Conservation (phyloP, 2,329 filamentous ascomycete genomes). For the Biscogniauxia sp. region DNA sequence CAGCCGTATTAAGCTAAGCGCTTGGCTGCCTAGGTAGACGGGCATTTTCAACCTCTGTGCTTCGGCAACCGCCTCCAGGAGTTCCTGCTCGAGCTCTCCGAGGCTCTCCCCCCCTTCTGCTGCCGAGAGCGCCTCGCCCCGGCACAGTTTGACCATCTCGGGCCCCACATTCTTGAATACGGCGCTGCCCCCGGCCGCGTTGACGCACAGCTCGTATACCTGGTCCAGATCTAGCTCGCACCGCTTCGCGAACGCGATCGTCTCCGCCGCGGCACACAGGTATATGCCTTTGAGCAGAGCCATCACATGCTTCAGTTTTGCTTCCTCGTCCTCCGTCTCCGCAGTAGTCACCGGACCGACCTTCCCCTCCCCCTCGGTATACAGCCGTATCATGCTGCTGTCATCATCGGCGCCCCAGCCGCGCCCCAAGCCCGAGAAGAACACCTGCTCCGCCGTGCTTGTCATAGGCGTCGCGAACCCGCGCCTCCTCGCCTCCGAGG, state of each 20-base stretch:
- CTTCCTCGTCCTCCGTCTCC: slow-evolving; percentile 31
- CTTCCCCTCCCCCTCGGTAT: slow-evolving; percentile 38
- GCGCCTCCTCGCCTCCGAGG: slow-evolving; percentile 56
- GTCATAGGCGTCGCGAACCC: slow-evolving; percentile 61
- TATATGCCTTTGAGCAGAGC: slow-evolving; percentile 43
- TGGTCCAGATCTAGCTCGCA: slow-evolving; percentile 45
- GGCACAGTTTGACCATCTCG: slow-evolving; percentile 37
- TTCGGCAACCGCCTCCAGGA: slow-evolving; percentile 40
- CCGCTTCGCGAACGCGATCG: slow-evolving; percentile 40
- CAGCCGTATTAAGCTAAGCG: slow-evolving; percentile 36
- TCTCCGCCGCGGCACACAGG: slow-evolving; percentile 42
- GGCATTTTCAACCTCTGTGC: slow-evolving; percentile 42
- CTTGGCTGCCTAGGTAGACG: slow-evolving; percentile 40
- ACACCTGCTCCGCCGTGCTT: slow-evolving; percentile 62
- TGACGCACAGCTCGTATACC: slow-evolving; percentile 43
- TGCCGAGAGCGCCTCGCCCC: slow-evolving; percentile 21
- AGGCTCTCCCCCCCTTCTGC: slow-evolving; percentile 26
- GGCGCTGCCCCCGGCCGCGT: slow-evolving; percentile 43
- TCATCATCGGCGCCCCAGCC: slow-evolving; percentile 51
- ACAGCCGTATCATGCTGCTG: slow-evolving; percentile 42
- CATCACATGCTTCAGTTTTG: slow-evolving; percentile 38
- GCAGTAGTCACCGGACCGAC: slow-evolving; percentile 29
- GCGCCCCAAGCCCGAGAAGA: slow-evolving; percentile 56
- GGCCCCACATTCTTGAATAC: slow-evolving; percentile 39
- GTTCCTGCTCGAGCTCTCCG: slow-evolving; percentile 27